These are phyloP conservation scores for Beauveria varroae DNA, from an alignment of 2,329 filamentous ascomycete species.

Conservation along the genomic window DNA sequence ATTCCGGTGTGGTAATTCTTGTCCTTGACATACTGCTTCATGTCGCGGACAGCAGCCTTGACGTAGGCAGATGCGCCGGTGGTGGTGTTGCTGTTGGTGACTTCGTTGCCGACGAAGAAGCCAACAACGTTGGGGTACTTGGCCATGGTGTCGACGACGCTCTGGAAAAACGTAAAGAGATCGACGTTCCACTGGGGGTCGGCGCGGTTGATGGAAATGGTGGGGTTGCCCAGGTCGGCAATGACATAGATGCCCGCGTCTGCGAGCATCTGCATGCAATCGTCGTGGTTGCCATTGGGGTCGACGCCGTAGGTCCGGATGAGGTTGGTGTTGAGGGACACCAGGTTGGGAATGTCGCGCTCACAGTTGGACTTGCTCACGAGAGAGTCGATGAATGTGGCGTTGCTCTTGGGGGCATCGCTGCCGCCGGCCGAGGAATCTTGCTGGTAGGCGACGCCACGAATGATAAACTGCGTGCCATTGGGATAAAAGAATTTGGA, in stretches of 20 bases:
- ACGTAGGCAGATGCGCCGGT: slow-evolving; percentile 87
- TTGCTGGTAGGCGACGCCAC: slow-evolving; percentile 92
- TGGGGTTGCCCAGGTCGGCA: slow-evolving; percentile 79
- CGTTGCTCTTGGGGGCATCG: slow-evolving; percentile 28
- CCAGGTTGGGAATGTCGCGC: slow-evolving; percentile 77
- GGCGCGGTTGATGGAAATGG: slow-evolving; percentile 76
- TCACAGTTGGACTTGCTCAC: slow-evolving; percentile 63
- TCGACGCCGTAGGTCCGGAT: slow-evolving; percentile 94
- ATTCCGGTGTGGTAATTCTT: slow-evolving; percentile 80
- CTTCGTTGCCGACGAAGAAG: slow-evolving; percentile 98
- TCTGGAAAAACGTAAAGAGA: slow-evolving; percentile 73
- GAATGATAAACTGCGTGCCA: slow-evolving; percentile 64
- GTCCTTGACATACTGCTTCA: slow-evolving; percentile 83
- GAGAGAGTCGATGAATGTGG: slow-evolving; percentile 70
- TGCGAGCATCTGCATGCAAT: slow-evolving; percentile 77
- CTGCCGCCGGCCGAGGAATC: slow-evolving; percentile 53
- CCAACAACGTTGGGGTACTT: slow-evolving; percentile 88
- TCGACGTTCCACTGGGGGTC: slow-evolving; percentile 69
- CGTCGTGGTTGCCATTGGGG: slow-evolving; percentile 66
- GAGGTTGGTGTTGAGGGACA: slow-evolving; percentile 76
- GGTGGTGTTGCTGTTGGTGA: slow-evolving; percentile 83
- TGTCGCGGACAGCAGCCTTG: slow-evolving; percentile 95
- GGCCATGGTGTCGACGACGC: slow-evolving; percentile 72
- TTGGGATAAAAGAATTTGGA: slow-evolving; percentile 86
- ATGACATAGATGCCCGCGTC: slow-evolving; percentile 92